Base-by-base conservation (phyloP, 768 basidiomycete genomes). In the Kwoniella bestiolae region DNA sequence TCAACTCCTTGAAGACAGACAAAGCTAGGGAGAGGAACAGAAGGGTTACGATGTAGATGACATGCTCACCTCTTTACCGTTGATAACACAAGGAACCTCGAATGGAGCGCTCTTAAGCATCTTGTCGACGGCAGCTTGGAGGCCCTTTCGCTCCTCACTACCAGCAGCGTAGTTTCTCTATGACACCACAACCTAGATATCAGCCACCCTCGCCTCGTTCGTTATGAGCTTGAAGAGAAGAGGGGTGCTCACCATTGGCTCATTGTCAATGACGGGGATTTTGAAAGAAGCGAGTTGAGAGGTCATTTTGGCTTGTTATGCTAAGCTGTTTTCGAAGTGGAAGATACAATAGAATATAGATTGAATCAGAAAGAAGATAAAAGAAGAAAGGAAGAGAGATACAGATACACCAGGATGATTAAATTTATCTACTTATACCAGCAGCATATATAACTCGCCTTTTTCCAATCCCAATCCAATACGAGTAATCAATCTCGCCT, bases 81-180 rank as follows among this genome's bases (percentile, higher is more conserved):
- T 91, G 68, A 98, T 86, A 68, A 98, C 85, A 76, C 91, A 92
- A 7, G 95, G 96, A 1, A 99, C 91, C 75, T 96, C 90, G 80
- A 93, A 93, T 2, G 94, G 94, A 7, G 91, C 84, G 72, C 89
- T 84, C 66, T 88, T 85, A 80, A 91, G 85, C 90, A 97, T 91
- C 84, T 92, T 85, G 7, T 82, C 77, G 71, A 98, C 77, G 18
- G 91, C 90, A 26, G 85, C 88, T 73, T 89, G 83, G 60, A 98
- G 84, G 2, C 83, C 89, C 28, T 82, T 82, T 52, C 95, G 87
- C 80, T 98, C 95, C 6, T 85, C 77, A 0, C 92, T 90, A 58
- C 89, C 91, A 21, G 87, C 86, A 0, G 86, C 87, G 83, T 97
- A 98, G 45, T 85, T 79, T 81, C 85, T 86, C 92, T 94, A 60